Base-by-base conservation (phyloP, 805 yeast species). In the Middelhovenomyces tepae region DNA sequence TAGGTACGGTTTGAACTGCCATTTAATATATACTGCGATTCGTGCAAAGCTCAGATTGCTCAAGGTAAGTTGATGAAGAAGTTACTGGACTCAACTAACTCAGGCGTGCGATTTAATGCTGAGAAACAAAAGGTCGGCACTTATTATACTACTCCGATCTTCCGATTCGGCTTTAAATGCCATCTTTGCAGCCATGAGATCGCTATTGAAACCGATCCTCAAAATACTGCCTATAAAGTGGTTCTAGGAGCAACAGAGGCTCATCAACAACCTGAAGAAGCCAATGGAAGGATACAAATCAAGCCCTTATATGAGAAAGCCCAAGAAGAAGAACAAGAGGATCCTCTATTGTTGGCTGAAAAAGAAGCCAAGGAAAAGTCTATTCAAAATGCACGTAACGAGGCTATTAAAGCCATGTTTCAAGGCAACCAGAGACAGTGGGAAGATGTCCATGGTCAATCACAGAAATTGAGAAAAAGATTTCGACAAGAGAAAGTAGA, bases 1-100 rank as follows among this genome's bases (percentile, higher is more conserved):
- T n/a, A n/a, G n/a, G n/a, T 53, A 15, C 36, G 60, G 26, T 55
- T 56, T 34, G 60, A 50, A 27, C 45, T 51, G 4, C 59, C 60
- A 4, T 46, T 43, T 16, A 42, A 40, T 37, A 40, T 53, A 9
- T 40, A 40, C 36, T 55, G 60, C 28, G 27, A 21, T 10, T 25
- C 36, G n/a, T 55, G 60, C 34, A 41, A 44, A 7, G 40, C 34
- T 13, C 34, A 40, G 19, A 37, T 55, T 8, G 50, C 49, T 5
- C 42, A 42, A n/a, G n/a, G n/a, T n/a, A n/a, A n/a, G n/a, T n/a
- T 27, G 32, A 22, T 32, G 11, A 30, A 10, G 11, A 28, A 8
- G 16, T 14, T 7, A 2, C 50, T 41, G n/a, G n/a, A n/a, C n/a
- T n/a, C n/a, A n/a, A n/a, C n/a, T n/a, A n/a, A n/a, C n/a, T n/a